phyloP scores from a whole-genome alignment of 805 yeast genomes.

The Candida golubevii region DNA sequence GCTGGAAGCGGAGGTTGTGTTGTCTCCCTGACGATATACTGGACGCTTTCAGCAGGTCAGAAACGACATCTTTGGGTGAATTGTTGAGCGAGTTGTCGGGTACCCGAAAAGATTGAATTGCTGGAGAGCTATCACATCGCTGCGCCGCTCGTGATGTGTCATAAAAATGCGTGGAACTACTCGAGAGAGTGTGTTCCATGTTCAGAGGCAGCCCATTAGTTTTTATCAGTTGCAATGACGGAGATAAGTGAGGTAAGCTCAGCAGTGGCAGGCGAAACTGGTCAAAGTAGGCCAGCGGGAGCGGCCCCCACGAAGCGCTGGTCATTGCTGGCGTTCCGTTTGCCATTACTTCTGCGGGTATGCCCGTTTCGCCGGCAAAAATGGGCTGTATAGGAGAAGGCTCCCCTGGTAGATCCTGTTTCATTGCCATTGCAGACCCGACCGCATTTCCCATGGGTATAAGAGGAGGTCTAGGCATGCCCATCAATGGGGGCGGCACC shows the following conservation, averaged over 20 bases:
- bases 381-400: no score
- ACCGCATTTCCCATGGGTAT: background rate
- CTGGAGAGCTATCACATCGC: no score
- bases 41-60: background rate
- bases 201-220: background rate
- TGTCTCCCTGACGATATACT: background rate
- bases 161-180: no score
- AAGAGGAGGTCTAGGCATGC: background rate
- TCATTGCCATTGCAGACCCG: background rate
- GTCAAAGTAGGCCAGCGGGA: background rate
- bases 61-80: background rate
- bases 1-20: background rate
- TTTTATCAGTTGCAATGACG: background rate
- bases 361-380: no score
- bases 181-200: background rate
- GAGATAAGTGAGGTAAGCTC: background rate
- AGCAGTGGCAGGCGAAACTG: conserved; percentile 1
- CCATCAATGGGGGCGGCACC: background rate
- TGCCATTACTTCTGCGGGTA: no score
- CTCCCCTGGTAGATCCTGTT: no score
- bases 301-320: background rate
- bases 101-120: background rate
- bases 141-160: no score
- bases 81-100: background rate
- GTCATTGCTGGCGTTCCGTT: no score